phyloP scores from a whole-genome alignment of 768 basidiomycete genomes.

The Tylopilus felleus region DNA sequence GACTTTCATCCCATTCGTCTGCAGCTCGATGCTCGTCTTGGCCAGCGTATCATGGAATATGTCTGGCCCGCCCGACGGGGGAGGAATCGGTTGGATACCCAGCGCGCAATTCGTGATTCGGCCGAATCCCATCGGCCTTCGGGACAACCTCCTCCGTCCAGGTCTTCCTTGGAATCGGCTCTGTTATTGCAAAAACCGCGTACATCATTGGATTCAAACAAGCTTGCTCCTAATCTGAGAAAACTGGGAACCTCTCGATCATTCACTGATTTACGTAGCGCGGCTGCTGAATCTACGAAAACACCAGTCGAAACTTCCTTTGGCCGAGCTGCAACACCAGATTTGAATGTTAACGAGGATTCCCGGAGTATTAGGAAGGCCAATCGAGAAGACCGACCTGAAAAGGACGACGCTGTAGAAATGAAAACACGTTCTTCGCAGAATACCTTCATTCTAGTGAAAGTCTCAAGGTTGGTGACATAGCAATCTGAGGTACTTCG shows the following conservation, averaged over 20 bases:
- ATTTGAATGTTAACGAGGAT: constrained; percentile 22
- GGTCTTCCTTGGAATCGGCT: constrained; percentile 54
- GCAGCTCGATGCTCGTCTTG: constrained; percentile 81
- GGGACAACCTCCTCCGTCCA: constrained; percentile 24
- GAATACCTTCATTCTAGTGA: constrained; percentile 81
- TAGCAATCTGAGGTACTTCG: constrained; percentile 5
- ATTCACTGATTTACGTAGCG: constrained; percentile 62
- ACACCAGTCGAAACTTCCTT: constrained; percentile 8
- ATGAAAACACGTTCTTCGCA: constrained; percentile 79
- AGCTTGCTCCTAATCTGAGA: constrained; percentile 42
- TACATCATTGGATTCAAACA: constrained; percentile 32
- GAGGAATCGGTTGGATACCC: constrained; percentile 14
- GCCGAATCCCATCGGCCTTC: constrained; percentile 20
- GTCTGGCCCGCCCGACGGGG: constrained; percentile 68
- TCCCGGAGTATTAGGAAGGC: constrained; percentile 15
- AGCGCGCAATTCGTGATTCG: neutral
- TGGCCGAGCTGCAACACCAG: constrained; percentile 12
- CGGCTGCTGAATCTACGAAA: constrained; percentile 36
- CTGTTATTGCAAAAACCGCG: constrained; percentile 33
- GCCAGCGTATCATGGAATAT: constrained; percentile 82
- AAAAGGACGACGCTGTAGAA: constrained; percentile 62
- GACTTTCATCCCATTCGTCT: constrained; percentile 83
- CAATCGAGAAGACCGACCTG: constrained; percentile 17
- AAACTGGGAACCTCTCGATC: constrained; percentile 62
- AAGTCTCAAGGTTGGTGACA: constrained; percentile 58